phyloP scores from a whole-genome alignment of 768 basidiomycete genomes.

The Lactarius vividus region DNA sequence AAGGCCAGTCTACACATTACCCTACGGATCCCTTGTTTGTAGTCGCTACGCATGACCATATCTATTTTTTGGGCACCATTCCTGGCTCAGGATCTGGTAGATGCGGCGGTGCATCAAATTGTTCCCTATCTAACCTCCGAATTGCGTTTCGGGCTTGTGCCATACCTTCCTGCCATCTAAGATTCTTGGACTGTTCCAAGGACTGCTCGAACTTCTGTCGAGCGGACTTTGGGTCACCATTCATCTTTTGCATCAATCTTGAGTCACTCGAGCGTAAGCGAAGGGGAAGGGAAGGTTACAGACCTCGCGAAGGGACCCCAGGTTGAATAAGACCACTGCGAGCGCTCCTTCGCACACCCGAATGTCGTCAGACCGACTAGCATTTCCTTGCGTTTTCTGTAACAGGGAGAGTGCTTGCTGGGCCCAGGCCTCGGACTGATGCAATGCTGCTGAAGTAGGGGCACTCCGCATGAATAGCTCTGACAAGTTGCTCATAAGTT shows the following conservation, averaged over 20 bases:
- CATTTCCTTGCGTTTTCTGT: conserved; percentile 30
- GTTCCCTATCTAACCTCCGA: conserved; percentile 19
- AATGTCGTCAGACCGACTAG: conserved; percentile 10
- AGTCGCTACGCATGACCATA: conserved; percentile 17
- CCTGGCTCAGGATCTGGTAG: conserved; percentile 13
- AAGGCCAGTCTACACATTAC: neutral
- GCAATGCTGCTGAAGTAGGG: conserved; percentile 38
- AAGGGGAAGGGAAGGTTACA: conserved; percentile 1
- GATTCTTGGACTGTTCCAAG: conserved; percentile 23
- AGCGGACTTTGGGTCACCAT: conserved; percentile 18
- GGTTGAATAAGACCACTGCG: conserved; percentile 26
- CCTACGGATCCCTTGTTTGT: conserved; percentile 7
- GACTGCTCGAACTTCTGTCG: conserved; percentile 20
- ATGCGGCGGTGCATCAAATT: neutral
- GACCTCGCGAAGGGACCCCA: conserved; percentile 28
- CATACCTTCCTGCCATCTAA: conserved; percentile 24
- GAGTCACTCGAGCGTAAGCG: neutral
- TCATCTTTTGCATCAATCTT: conserved; percentile 18
- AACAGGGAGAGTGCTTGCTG: conserved; percentile 44
- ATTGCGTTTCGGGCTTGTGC: conserved; percentile 23
- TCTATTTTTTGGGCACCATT: conserved; percentile 21
- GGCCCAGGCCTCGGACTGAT: conserved; percentile 61
- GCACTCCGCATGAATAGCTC: conserved; percentile 40
- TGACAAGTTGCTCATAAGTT: conserved; percentile 49
- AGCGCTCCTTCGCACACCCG: conserved; percentile 23